Evolutionary conservation across 148 eudicot genomes (phyloP), one percentile per base, ranked within the genome.

Genomic region (Silene latifolia): DNA sequence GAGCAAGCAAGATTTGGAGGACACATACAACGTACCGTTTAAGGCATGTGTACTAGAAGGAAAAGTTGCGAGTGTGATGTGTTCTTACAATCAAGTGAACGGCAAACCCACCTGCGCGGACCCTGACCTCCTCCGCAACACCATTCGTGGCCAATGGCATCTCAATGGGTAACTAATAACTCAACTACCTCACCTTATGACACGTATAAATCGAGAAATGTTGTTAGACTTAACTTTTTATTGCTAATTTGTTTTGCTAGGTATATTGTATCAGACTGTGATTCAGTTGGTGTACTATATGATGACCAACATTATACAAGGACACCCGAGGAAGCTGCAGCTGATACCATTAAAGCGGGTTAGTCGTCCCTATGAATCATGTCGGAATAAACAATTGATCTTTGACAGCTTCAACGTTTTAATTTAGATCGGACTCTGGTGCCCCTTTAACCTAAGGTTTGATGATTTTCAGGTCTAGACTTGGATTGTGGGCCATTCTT

Each of bases 401-500:
- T n/a, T n/a, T n/a, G n/a, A n/a, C n/a, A n/a, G n/a, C n/a, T n/a
- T n/a, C n/a, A n/a, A n/a, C n/a, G n/a, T n/a, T 64, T 27, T 1
- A 17, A 19, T 66, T 39, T 0, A 44, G 32, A 23, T 1, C 11
- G 47, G 39, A 32, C 1, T 39, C 39, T 7, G 56, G 8, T 20
- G 3, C 18, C 44, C 9, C 8, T 6, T 6, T 51, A 51, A 51
- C 17, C 56, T 13, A 51, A 51, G 56, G 56, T 51, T 13, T 51
- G 56, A 15, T 44, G 44, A 4, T 17, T 7, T 20, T 25, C 75
- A 91, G 97, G 98, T 15, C 72, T 93, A 80, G 98, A 95, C 72
- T 90, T 95, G 89, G 98, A 95, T 64, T 95, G 99, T 80, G 99
- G 99, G 80, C 98, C 99, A 4, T 90, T 84, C 42, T 80, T 95